These are phyloP conservation scores for Sporobolomyces phaffii DNA, from an alignment of 768 basidiomycete species.

Conservation along the genomic window DNA sequence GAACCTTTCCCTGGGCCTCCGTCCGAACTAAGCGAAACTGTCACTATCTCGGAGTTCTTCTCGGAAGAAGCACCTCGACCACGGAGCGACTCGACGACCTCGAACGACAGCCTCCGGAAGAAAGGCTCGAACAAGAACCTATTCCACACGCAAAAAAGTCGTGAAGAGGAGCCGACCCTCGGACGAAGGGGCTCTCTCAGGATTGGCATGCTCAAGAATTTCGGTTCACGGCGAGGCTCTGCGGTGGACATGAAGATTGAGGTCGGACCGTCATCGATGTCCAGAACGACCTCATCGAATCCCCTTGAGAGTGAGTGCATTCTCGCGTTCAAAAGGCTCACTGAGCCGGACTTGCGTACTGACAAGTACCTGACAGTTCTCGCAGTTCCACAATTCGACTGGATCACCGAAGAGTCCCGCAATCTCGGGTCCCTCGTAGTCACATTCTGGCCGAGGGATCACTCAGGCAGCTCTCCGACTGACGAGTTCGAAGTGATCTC, in stretches of 20 bases:
- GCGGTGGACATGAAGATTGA: background rate
- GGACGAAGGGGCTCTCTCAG: conserved; percentile 21
- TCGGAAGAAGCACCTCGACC: conserved; percentile 2
- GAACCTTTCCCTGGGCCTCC: conserved; percentile 7
- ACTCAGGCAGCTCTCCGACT: background rate
- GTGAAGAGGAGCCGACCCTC: background rate
- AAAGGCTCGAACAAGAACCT: conserved; percentile 7
- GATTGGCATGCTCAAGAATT: conserved; percentile 16
- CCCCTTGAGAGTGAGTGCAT: conserved; percentile 4
- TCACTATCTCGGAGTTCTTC: conserved; percentile 37
- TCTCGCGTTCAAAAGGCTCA: background rate
- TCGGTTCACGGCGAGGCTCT: conserved; percentile 17
- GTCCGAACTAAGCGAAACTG: background rate
- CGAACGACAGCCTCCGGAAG: background rate
- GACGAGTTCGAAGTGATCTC: conserved; percentile 39
- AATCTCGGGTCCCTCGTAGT: conserved; percentile 72
- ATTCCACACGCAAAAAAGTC: background rate
- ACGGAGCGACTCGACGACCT: background rate
- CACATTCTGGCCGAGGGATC: conserved; percentile 53
- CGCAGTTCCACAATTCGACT: conserved; percentile 50
- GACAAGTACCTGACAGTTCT: too few relatives aligned
- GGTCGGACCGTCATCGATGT: background rate
- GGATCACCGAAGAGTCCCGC: conserved; percentile 75
- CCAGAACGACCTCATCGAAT: background rate
- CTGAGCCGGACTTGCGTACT: too few relatives aligned